Base-by-base conservation (phyloP, 2,329 filamentous ascomycete species). In the Claviceps capensis region DNA sequence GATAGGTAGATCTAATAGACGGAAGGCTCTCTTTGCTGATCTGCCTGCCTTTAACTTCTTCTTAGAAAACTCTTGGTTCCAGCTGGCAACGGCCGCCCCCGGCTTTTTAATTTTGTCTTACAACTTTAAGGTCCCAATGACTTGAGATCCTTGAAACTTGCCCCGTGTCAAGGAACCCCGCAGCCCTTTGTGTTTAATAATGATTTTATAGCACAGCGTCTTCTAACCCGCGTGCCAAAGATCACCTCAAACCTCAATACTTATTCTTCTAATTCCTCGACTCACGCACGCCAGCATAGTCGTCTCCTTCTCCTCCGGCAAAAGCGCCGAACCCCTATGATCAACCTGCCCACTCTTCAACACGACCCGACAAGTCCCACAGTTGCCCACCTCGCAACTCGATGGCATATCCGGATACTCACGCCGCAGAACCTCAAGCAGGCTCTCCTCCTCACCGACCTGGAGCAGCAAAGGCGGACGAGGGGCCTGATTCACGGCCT, bases 331-430 rank as follows among this genome's bases (percentile, higher is more conserved):
- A 5, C 76, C 76, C 48, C 74, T 63, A 58, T 78, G 75, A 19
- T 76, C 69, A 2, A 77, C 71, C 36, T 60, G 58, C 0, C 75
- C 76, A 2, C 59, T 57, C 57, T 60, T 68, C 37, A 78, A 55
- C 2, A 50, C 57, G 17, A 78, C 61, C 58, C 67, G 72, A 59
- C 75, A 79, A 2, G 75, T 78, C 0, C 72, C 75, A 50, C 75
- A 78, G 54, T 77, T 78, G 0, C 76, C 75, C 1, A 76, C 75
- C 57, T 76, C 72, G 56, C 76, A 79, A 55, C 72, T 75, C 16
- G 71, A 75, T 1, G 71, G 63, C 2, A 76, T 61, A 5, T 69
- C 68, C 0, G 65, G 64, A 50, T 74, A 71, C 47, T 70, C 62
- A 34, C 62, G 63, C 54, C 69, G 66, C 40, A 79, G 63, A 2